Evolutionary conservation across 495 filamentous ascomycete genomes (phyloP).

Genomic region (Penicillium psychrofluorescens): DNA sequence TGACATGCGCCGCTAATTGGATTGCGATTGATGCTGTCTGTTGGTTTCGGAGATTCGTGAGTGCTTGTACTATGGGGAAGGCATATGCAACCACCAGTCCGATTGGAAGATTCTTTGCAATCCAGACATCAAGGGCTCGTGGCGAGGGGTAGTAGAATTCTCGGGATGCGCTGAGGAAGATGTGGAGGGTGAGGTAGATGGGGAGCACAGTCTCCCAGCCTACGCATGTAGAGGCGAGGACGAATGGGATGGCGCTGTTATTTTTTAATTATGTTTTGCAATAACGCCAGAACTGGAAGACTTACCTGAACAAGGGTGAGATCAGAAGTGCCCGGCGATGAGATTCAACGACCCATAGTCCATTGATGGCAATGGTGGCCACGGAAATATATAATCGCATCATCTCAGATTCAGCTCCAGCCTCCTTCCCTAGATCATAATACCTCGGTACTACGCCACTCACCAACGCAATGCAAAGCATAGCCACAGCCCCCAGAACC

Average conservation of each 20-base stretch:
- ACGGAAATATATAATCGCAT: not conserved
- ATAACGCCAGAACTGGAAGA: not conserved
- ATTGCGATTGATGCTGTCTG: not conserved
- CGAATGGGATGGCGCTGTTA: not conserved
- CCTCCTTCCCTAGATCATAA: not conserved
- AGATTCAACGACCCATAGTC: constrained; percentile 5
- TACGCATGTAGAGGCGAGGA: not conserved
- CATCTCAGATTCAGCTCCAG: not conserved
- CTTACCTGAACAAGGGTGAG: not conserved
- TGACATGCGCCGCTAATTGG: not conserved
- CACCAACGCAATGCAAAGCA: constrained; percentile 4
- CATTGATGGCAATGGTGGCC: constrained; percentile 2
- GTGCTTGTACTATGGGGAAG: not conserved
- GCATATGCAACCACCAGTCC: not conserved
- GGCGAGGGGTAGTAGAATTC: constrained; percentile 5
- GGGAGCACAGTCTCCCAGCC: constrained; percentile 1
- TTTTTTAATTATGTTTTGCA: not conserved
- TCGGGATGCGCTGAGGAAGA: not conserved
- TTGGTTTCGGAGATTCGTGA: not conserved
- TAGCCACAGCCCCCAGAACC: not conserved
- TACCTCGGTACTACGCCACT: not conserved
- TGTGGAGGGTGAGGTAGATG: constrained; percentile 2
- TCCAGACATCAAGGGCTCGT: not conserved
- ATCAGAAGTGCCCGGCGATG: not conserved
- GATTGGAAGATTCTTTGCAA: not conserved